Conservation (phyloP, 495 filamentous ascomycete genomes). For the Diplogelasinospora grovesii region DNA sequence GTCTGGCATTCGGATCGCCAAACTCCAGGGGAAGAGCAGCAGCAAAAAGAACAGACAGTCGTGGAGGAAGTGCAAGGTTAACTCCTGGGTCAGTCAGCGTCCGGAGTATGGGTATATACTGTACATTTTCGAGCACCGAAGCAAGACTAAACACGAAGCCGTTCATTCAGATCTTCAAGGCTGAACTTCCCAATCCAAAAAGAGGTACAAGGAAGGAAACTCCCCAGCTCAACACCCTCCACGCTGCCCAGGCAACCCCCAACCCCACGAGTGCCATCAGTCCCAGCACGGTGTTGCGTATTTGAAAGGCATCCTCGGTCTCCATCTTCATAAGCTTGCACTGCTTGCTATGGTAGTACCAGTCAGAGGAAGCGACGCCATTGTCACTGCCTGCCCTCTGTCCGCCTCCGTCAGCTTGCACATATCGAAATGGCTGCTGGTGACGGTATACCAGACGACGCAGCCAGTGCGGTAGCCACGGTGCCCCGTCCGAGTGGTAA, state of each 20-base stretch:
- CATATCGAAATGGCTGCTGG: slow-evolving; percentile 21
- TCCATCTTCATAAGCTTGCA: slow-evolving; percentile 44
- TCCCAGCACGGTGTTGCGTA: slow-evolving; percentile 34
- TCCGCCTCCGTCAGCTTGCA: slow-evolving; percentile 14
- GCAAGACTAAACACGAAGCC: too few relatives aligned
- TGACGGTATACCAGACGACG: slow-evolving; percentile 30
- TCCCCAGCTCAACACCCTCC: slow-evolving; percentile 19
- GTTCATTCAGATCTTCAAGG: not conserved
- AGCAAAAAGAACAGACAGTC: too few relatives aligned
- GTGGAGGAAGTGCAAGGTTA: too few relatives aligned
- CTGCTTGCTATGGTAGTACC: slow-evolving; percentile 48
- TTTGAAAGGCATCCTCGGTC: slow-evolving; percentile 44
- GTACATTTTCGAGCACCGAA: too few relatives aligned
- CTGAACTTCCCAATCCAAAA: not conserved
- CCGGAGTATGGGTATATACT: too few relatives aligned
- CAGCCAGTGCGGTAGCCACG: slow-evolving; percentile 32
- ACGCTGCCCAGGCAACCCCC: slow-evolving; percentile 19
- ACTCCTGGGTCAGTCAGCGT: too few relatives aligned
- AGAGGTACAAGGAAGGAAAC: too few relatives aligned
- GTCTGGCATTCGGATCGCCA: slow-evolving; percentile 12
- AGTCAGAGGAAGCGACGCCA: slow-evolving; percentile 4
- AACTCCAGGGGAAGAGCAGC: not conserved
- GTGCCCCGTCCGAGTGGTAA: slow-evolving; percentile 25
- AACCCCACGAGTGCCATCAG: slow-evolving; percentile 24
- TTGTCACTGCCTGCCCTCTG: not conserved